phyloP scores from a whole-genome alignment of 495 filamentous ascomycete species.

The Bacidia rubella region DNA sequence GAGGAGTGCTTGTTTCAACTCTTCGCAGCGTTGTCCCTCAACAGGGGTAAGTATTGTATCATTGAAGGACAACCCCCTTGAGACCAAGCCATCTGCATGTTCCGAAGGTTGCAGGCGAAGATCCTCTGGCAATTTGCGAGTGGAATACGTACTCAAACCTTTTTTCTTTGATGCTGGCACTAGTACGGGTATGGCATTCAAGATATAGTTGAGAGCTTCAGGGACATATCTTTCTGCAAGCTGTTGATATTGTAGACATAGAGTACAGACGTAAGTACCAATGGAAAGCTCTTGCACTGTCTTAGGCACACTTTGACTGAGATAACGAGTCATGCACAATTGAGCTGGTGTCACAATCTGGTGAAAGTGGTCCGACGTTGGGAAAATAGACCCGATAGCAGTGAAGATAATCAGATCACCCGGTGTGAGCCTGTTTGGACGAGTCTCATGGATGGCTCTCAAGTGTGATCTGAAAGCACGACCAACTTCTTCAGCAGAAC shows the following conservation, averaged over 20 bases:
- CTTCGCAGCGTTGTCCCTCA: constrained; percentile 24
- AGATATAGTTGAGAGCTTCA: constrained; percentile 67
- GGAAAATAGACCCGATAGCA: constrained; percentile 71
- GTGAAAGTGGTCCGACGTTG: constrained; percentile 94
- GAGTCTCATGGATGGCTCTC: constrained; percentile 43
- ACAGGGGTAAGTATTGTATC: constrained; percentile 35
- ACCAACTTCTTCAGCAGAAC: constrained; percentile 60
- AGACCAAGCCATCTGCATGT: not conserved
- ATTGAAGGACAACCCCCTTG: constrained; percentile 29
- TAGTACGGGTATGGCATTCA: constrained; percentile 62
- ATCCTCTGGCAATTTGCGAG: constrained; percentile 40
- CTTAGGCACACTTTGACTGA: constrained; percentile 62
- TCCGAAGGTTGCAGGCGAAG: constrained; percentile 33
- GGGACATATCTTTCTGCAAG: constrained; percentile 77
- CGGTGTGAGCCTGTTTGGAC: constrained; percentile 45
- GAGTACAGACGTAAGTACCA: constrained; percentile 64
- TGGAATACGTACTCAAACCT: constrained; percentile 43
- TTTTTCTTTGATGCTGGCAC: constrained; percentile 36
- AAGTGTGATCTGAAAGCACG: constrained; percentile 64
- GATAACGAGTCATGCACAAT: constrained; percentile 63
- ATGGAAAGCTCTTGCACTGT: constrained; percentile 48
- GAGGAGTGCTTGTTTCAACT: constrained; percentile 45
- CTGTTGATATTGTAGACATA: constrained; percentile 67
- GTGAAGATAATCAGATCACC: constrained; percentile 74
- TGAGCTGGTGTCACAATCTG: constrained; percentile 81